Percentiles rank a stretch among this genome's conserved stretches.
Conservation (phyloP, 2,329 filamentous ascomycete species). For the Taxawa tesnikishii region DNA sequence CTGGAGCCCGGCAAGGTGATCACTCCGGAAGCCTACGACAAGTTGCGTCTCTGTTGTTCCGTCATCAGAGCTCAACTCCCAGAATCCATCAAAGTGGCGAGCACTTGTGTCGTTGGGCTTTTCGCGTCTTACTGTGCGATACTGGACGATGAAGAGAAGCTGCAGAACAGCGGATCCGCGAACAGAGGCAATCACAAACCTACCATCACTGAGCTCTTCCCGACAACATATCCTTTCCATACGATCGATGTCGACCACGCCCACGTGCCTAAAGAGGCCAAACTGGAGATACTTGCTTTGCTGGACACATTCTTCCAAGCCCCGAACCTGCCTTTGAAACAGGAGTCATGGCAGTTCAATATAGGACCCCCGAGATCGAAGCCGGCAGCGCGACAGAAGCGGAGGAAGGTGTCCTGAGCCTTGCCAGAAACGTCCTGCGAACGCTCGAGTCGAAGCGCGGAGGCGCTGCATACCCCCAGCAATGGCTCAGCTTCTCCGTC, state of each 20-base stretch:
- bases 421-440: slow-evolving; percentile 40
- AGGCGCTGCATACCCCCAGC: slow-evolving; percentile 77
- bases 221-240: slow-evolving; percentile 80
- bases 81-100: background rate
- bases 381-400: too few species aligned
- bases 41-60: slow-evolving; percentile 86
- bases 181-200: too few species aligned
- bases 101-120: too few species aligned
- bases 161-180: too few species aligned
- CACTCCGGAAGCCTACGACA: slow-evolving; percentile 68
- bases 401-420: slow-evolving; percentile 1
- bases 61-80: slow-evolving; percentile 67
- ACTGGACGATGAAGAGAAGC: too few species aligned
- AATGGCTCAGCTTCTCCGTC: slow-evolving; percentile 88
- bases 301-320: slow-evolving; percentile 67
- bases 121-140: too few species aligned
- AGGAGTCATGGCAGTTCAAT: too few species aligned
- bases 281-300: slow-evolving; percentile 80
- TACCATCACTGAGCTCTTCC: slow-evolving; percentile 90
- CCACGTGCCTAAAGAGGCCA: slow-evolving; percentile 53
- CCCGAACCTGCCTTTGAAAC: too few species aligned
- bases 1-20: slow-evolving; percentile 49
- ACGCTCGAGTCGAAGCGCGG: slow-evolving; percentile 82
- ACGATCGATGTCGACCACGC: slow-evolving; percentile 50
- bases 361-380: too few species aligned